phyloP scores from a whole-genome alignment of 805 yeast species.

The Candida peoriensis region DNA sequence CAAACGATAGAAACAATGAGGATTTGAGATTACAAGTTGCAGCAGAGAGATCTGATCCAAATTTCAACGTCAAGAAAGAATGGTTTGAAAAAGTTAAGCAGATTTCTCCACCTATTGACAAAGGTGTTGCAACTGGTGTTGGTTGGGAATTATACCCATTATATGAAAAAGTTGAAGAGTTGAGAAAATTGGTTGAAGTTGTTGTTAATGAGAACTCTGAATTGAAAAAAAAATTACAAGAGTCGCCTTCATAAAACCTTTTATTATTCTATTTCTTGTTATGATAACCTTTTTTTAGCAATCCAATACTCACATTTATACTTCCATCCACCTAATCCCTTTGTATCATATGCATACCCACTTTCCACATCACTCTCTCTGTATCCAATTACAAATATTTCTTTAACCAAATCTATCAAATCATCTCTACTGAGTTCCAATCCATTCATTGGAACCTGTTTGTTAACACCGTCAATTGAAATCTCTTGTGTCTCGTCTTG shows the following conservation, averaged over 20 bases:
- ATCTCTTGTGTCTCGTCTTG: constrained; percentile 29
- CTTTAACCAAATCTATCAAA: constrained; percentile 42
- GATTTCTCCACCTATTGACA: constrained; percentile 54
- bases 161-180: constrained; percentile 42
- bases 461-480: constrained; percentile 16
- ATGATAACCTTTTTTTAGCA: constrained; percentile 31
- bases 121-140: constrained; percentile 49
- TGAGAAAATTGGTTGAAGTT: constrained; percentile 19
- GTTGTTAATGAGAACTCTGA: constrained; percentile 16
- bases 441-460: constrained; percentile 40
- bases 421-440: constrained; percentile 58
- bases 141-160: constrained; percentile 61
- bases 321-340: constrained; percentile 46
- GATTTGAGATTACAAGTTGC: constrained; percentile 45
- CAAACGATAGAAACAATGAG: constrained; percentile 29
- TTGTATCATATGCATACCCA: constrained; percentile 48
- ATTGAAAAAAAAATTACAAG: constrained; percentile 10
- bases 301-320: constrained; percentile 72
- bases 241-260: not conserved
- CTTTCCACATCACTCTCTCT: constrained; percentile 39
- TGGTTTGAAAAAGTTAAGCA: constrained; percentile 49
- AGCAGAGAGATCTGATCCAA: constrained; percentile 68
- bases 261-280: not conserved
- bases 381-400: constrained; percentile 43
- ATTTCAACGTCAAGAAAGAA: constrained; percentile 46